Percentiles rank a stretch among this genome's conserved stretches.
These are phyloP conservation scores for Calycina marina DNA, from an alignment of 2,329 filamentous ascomycete species.

Conservation along the genomic window DNA sequence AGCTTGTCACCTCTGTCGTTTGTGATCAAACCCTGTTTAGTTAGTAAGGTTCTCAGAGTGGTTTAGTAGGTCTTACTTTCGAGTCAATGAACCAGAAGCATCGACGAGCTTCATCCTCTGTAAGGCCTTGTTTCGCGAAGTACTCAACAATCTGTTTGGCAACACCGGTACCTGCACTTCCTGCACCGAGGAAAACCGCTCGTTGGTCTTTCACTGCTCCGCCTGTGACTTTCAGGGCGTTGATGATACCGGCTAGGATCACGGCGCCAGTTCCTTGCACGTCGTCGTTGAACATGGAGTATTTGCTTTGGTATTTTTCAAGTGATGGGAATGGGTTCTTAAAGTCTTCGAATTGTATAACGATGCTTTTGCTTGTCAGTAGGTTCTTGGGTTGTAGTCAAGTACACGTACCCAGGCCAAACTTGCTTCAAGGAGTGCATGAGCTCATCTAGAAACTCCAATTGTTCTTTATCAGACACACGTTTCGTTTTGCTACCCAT, in stretches of 20 bases:
- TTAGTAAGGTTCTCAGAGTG: slow-evolving; percentile 3
- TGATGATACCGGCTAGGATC: slow-evolving; percentile 67
- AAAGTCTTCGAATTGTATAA: slow-evolving; percentile 62
- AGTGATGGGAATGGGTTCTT: slow-evolving; percentile 44
- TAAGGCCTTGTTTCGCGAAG: slow-evolving; percentile 51
- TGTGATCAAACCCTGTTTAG: slow-evolving; percentile 48
- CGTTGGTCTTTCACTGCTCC: slow-evolving; percentile 52
- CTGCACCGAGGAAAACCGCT: slow-evolving; percentile 65
- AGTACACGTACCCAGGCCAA: slow-evolving; percentile 65
- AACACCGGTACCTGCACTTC: slow-evolving; percentile 71
- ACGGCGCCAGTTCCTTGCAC: slow-evolving; percentile 28
- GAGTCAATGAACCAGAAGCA: slow-evolving; percentile 66
- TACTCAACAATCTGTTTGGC: slow-evolving; percentile 69
- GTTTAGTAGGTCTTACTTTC: slow-evolving; percentile 11
- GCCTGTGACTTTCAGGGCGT: slow-evolving; percentile 53
- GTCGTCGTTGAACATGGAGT: slow-evolving; percentile 74
- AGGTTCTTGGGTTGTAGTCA: slow-evolving; percentile 50
- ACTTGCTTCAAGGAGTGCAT: slow-evolving; percentile 49
- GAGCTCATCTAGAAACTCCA: slow-evolving; percentile 62
- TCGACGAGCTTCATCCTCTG: slow-evolving; percentile 53
- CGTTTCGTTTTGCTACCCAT: slow-evolving; percentile 56
- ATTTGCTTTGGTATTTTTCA: slow-evolving; percentile 55
- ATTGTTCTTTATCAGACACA: slow-evolving; percentile 56
- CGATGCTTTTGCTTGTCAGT: slow-evolving; percentile 28
- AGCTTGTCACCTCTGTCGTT: slow-evolving; percentile 56